A percentile compares a stretch with the other conserved stretches of the same genome.
Conservation (phyloP, 176 grass and related monocot species). For the Triticum monococcum region DNA sequence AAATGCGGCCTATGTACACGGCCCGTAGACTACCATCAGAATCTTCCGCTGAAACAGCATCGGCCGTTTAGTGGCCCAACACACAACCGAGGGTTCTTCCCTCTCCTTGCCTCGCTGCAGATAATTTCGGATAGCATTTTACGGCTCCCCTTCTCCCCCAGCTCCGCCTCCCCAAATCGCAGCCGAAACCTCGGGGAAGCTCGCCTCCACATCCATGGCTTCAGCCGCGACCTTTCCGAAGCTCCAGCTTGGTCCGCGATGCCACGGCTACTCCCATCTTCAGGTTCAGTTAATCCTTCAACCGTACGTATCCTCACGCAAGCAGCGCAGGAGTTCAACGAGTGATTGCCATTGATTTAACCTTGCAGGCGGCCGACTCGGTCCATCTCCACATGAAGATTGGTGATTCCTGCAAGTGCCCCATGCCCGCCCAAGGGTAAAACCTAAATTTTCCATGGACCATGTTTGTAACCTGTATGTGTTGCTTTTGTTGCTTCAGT, state of each 20-base stretch:
- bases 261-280: slow-evolving; percentile 4
- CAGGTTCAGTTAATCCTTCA: background rate
- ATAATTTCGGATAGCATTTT: slow-evolving; percentile 38
- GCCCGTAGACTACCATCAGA: background rate
- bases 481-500: background rate
- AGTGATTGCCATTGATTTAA: background rate
- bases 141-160: slow-evolving; percentile 30
- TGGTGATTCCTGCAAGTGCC: slow-evolving; percentile 7
- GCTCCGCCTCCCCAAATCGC: background rate
- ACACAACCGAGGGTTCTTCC: background rate
- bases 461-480: background rate
- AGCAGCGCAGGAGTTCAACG: background rate
- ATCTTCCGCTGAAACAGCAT: background rate
- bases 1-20: too few relatives aligned
- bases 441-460: background rate
- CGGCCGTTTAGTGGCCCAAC: background rate
- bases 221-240: slow-evolving; percentile 30
- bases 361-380: background rate
- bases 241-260: slow-evolving; percentile 15
- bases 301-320: background rate
- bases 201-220: slow-evolving; percentile 34
- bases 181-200: background rate
- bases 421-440: slow-evolving; percentile 9
- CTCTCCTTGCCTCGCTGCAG: background rate
- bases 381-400: background rate